Conservation (phyloP, 352 stramenopile genomes). For the Plasmopara viticola region DNA sequence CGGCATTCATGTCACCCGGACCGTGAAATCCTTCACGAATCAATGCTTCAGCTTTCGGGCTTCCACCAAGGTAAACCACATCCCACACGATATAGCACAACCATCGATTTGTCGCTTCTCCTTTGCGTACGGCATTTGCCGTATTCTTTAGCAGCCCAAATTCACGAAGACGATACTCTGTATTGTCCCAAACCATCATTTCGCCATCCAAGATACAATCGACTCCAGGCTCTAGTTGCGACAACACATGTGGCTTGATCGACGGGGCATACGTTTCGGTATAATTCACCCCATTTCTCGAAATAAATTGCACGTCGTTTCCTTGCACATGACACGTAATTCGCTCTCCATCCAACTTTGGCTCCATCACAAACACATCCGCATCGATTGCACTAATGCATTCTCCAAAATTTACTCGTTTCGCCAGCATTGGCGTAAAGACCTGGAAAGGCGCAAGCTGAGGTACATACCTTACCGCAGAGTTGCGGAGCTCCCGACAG, state of each 20-base stretch:
- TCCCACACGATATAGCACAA: conserved; percentile 85
- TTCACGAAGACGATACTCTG: conserved; percentile 63
- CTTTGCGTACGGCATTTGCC: conserved; percentile 46
- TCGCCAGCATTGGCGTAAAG: conserved; percentile 83
- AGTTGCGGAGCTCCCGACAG: conserved; percentile 69
- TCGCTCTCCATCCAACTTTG: conserved; percentile 78
- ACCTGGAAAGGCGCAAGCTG: conserved; percentile 77
- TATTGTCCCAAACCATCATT: conserved; percentile 87
- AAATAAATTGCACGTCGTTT: conserved; percentile 72
- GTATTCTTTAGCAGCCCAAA: conserved; percentile 82
- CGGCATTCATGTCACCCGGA: conserved; percentile 45
- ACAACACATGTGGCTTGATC: conserved; percentile 54
- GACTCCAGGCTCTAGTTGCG: conserved; percentile 47
- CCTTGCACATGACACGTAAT: conserved; percentile 74
- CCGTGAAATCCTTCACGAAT: conserved; percentile 59
- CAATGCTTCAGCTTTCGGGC: conserved; percentile 34
- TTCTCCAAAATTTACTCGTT: conserved; percentile 79
- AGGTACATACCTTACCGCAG: conserved; percentile 71
- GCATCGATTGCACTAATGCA: conserved; percentile 65
- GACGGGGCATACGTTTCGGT: conserved; percentile 58
- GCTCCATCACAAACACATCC: conserved; percentile 76
- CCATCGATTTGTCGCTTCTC: conserved; percentile 60
- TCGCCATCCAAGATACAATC: conserved; percentile 82
- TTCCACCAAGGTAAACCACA: conserved; percentile 63
- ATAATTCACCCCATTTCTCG: conserved; percentile 82